Percentiles rank a stretch among this genome's conserved stretches.
Conservation (phyloP, 371 early-diverging fungal genomes). For the Homolaphlyctis polyrhiza region DNA sequence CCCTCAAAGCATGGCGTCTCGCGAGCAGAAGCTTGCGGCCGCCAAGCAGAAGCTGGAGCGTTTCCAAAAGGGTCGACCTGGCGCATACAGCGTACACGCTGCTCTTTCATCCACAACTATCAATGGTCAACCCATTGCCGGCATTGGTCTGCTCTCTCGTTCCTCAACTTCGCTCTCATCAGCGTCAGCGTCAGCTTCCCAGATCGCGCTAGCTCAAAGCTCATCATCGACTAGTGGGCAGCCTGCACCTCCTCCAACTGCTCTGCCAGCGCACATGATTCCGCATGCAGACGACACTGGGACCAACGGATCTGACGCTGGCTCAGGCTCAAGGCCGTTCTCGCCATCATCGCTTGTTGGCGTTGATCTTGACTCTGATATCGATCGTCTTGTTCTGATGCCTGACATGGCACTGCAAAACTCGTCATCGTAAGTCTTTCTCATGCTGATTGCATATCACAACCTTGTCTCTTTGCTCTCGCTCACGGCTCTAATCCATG, state of each 20-base stretch:
- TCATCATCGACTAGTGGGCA: too few relatives aligned
- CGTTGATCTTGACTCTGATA: background rate
- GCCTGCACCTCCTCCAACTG: too few relatives aligned
- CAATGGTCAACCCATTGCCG: background rate
- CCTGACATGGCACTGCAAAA: background rate
- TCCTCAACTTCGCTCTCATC: too few relatives aligned
- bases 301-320: too few relatives aligned
- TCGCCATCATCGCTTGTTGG: background rate
- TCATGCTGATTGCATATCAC: too few relatives aligned
- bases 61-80: slow-evolving; percentile 20
- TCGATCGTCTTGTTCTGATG: background rate
- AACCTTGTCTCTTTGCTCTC: too few relatives aligned
- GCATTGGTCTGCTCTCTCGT: background rate
- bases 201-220: too few relatives aligned
- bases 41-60: slow-evolving; percentile 33
- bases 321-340: background rate
- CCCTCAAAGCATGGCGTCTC: slow-evolving; percentile 16
- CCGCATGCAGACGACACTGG: too few relatives aligned
- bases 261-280: too few relatives aligned
- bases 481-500: too few relatives aligned
- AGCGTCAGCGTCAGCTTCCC: background rate
- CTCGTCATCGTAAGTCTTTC: background rate
- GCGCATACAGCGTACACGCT: background rate
- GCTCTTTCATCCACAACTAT: background rate
- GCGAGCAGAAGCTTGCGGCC: slow-evolving; percentile 29